A percentile compares a stretch with the other conserved stretches of the same genome.
Evolutionary conservation across 2,329 filamentous ascomycete species (phyloP).

Genomic region (Talaromyces sp.): DNA sequence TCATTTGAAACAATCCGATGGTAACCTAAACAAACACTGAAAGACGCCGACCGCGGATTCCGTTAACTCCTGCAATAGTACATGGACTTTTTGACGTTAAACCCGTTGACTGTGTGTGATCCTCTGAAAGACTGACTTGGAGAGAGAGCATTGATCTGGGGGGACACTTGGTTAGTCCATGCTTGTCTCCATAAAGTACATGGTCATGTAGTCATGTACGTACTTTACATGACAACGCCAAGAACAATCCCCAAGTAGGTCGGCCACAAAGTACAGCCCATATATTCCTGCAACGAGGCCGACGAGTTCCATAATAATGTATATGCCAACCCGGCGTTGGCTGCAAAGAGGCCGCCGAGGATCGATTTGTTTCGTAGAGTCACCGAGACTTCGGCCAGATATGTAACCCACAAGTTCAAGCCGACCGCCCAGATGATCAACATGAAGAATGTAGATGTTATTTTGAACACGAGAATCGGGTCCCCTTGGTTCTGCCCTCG

Average conservation of each 20-base stretch:
- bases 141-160: neutral
- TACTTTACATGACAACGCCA: neutral
- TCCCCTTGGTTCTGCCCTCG: neutral
- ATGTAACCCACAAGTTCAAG: neutral
- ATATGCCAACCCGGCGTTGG: neutral
- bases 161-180: neutral
- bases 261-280: neutral
- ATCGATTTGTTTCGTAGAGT: slow-evolving; percentile 1
- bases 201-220: neutral
- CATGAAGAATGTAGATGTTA: neutral
- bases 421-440: neutral
- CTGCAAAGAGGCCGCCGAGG: neutral
- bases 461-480: neutral
- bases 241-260: neutral
- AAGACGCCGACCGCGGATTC: neutral
- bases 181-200: neutral
- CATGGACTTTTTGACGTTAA: neutral
- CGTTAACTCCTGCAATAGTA: neutral
- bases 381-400: neutral
- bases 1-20: neutral
- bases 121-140: neutral
- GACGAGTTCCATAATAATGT: neutral
- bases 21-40: neutral
- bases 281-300: neutral
- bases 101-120: neutral